phyloP scores from a whole-genome alignment of 1,284 basidiomycete genomes.

The Butyriboletus appendiculatus region DNA sequence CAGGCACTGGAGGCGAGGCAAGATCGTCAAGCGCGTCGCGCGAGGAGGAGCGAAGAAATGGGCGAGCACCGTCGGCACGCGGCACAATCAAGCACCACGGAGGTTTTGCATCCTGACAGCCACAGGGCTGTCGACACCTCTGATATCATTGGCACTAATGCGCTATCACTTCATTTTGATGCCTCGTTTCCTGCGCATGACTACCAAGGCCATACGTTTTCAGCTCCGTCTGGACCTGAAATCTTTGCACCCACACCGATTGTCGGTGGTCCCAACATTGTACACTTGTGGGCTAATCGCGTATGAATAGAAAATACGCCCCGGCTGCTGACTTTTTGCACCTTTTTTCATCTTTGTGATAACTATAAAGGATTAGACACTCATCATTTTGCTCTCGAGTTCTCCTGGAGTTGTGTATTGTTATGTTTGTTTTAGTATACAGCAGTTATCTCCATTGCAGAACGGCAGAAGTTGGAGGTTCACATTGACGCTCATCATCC shows the following conservation, averaged over 20 bases:
- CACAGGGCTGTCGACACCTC: slow-evolving; percentile 17
- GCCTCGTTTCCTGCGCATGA: slow-evolving; percentile 35
- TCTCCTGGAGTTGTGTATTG: slow-evolving; percentile 18
- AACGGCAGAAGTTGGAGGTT: not conserved
- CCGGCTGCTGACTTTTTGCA: not conserved
- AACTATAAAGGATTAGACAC: slow-evolving; percentile 19
- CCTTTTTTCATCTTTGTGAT: not conserved
- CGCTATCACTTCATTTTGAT: slow-evolving; percentile 39
- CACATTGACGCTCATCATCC: slow-evolving; percentile 1
- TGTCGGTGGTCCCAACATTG: slow-evolving; percentile 35
- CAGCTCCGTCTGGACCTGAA: slow-evolving; percentile 31
- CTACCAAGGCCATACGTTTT: slow-evolving; percentile 12
- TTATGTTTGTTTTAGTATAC: slow-evolving; percentile 18
- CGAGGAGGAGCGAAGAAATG: slow-evolving; percentile 25
- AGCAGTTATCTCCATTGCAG: slow-evolving; percentile 8
- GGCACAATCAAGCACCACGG: slow-evolving; percentile 25
- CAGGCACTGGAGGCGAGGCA: slow-evolving; percentile 12
- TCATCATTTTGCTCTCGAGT: slow-evolving; percentile 9
- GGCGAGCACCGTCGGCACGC: slow-evolving; percentile 20
- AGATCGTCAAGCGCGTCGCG: slow-evolving; percentile 20
- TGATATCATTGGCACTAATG: slow-evolving; percentile 29
- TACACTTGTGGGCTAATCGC: slow-evolving; percentile 36
- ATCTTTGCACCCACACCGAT: slow-evolving; percentile 35
- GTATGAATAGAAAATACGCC: slow-evolving; percentile 22
- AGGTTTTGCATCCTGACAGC: slow-evolving; percentile 18